phyloP scores from a whole-genome alignment of 1,284 basidiomycete genomes.

The Ganoderma lingzhi region DNA sequence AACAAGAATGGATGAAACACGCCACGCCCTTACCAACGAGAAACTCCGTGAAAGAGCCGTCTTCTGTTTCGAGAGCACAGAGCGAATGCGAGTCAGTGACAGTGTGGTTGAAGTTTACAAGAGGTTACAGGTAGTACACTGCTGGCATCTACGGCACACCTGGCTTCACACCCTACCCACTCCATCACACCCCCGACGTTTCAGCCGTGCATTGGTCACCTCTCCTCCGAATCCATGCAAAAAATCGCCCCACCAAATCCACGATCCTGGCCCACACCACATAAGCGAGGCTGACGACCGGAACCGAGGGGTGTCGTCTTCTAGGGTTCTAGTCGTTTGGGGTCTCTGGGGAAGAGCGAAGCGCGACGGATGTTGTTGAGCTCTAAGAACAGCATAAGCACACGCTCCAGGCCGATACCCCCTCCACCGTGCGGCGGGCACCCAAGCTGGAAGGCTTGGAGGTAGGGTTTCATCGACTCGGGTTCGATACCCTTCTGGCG shows the following conservation, averaged over 20 bases:
- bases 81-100: background rate
- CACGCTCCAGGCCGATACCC: conserved; percentile 92
- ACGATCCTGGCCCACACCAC: background rate
- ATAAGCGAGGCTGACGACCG: background rate
- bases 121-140: conserved; percentile 17
- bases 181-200: background rate
- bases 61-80: background rate
- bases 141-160: background rate
- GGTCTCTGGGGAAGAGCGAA: conserved; percentile 95
- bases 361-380: conserved; percentile 96
- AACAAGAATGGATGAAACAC: conserved; percentile 1
- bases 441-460: conserved; percentile 95
- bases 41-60: background rate
- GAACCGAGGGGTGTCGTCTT: conserved; percentile 31
- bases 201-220: background rate
- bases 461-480: conserved; percentile 87
- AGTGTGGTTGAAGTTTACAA: background rate
- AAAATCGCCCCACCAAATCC: background rate
- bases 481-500: conserved; percentile 84
- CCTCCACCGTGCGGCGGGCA: conserved; percentile 91
- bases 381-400: conserved; percentile 95
- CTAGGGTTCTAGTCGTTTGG: conserved; percentile 81
- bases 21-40: background rate
- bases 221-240: background rate
- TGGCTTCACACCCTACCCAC: background rate